Evolutionary conservation across 139 green algal species (phyloP).

Genomic region (Chlamydomonas incerta): DNA sequence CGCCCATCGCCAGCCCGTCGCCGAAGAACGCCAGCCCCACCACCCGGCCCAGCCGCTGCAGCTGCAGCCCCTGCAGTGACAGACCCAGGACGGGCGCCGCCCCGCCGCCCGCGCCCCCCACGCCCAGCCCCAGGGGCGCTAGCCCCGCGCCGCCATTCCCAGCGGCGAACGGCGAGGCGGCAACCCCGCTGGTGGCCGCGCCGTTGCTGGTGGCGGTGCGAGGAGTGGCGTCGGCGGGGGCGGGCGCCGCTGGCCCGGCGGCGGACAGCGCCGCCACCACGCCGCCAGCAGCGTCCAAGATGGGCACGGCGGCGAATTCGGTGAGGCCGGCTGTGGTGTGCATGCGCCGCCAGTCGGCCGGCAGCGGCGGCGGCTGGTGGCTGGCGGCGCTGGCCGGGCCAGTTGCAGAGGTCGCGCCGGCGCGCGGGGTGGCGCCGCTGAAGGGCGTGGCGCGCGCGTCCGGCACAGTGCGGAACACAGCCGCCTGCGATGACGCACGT

Average conservation of each 20-base stretch:
- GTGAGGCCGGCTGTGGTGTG: not conserved
- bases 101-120: not conserved
- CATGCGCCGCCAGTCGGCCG: conserved; percentile 29
- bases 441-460: no score
- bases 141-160: no score
- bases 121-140: not conserved
- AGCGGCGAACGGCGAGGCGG: not conserved
- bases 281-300: not conserved
- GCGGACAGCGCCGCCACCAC: not conserved
- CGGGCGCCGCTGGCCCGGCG: not conserved
- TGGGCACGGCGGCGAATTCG: not conserved
- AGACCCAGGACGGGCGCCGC: not conserved
- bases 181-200: not conserved
- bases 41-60: conserved; percentile 4
- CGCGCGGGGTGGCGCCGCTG: no score
- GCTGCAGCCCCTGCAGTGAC: not conserved
- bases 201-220: no score
- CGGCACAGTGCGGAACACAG: no score
- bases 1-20: not conserved
- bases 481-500: no score
- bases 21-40: conserved; percentile 29
- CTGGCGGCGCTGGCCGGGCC: no score
- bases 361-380: not conserved
- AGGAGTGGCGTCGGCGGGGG: not conserved
- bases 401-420: no score